phyloP scores from a whole-genome alignment of 2,329 filamentous ascomycete species.

The Sporothrix brunneoviolacea region DNA sequence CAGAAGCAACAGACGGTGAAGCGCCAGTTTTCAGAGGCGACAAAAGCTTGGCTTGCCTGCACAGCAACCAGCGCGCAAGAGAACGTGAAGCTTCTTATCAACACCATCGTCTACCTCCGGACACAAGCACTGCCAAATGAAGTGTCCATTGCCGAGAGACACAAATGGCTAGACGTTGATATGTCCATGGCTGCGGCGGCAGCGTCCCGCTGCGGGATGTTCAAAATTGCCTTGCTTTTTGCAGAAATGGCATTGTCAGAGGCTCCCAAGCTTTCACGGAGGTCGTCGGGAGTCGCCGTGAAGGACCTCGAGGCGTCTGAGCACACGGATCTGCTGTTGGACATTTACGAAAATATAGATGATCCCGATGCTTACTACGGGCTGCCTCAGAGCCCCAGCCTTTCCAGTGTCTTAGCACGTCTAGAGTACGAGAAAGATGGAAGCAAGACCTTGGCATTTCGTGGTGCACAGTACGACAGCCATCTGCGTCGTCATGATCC shows the following conservation, averaged over 20 bases:
- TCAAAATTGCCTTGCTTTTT: slow-evolving; percentile 78
- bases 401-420: slow-evolving; percentile 70
- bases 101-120: slow-evolving; percentile 79
- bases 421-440: slow-evolving; percentile 88
- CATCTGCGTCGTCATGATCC: slow-evolving; percentile 59
- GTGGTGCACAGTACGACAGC: slow-evolving; percentile 85
- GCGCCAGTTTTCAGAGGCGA: slow-evolving; percentile 56
- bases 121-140: slow-evolving; percentile 72
- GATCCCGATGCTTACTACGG: slow-evolving; percentile 97
- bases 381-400: slow-evolving; percentile 67
- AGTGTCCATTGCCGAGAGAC: slow-evolving; percentile 68
- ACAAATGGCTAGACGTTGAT: slow-evolving; percentile 81
- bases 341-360: slow-evolving; percentile 86
- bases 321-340: slow-evolving; percentile 63
- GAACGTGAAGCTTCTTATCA: slow-evolving; percentile 67
- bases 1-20: slow-evolving; percentile 54
- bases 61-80: slow-evolving; percentile 41
- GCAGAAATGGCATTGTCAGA: slow-evolving; percentile 64
- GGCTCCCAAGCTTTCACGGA: slow-evolving; percentile 50
- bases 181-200: slow-evolving; percentile 62
- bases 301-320: slow-evolving; percentile 34
- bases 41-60: slow-evolving; percentile 56
- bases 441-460: slow-evolving; percentile 78
- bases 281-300: slow-evolving; percentile 51
- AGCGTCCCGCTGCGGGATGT: slow-evolving; percentile 73